A percentile compares a stretch with the other conserved stretches of the same genome.
phyloP scores from a whole-genome alignment of 768 basidiomycete species.

The Rhodotorula taiwanensis region DNA sequence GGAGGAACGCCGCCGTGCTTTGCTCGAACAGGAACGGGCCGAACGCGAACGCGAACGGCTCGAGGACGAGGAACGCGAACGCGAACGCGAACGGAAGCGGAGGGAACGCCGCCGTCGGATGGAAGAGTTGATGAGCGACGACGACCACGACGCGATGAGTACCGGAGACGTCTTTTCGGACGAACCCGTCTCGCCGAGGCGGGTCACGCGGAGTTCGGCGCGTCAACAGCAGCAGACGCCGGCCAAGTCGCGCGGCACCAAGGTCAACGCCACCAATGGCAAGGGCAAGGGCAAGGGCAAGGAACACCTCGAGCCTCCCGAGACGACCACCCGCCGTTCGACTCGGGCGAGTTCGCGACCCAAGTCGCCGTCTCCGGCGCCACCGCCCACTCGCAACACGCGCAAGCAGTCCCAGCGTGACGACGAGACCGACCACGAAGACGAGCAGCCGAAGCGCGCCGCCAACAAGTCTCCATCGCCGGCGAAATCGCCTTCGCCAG shows the following conservation, averaged over 20 bases:
- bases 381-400: background rate
- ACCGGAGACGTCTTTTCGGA: background rate
- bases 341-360: slow-evolving; percentile 16
- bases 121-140: slow-evolving; percentile 1
- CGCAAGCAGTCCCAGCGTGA: background rate
- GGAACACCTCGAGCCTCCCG: slow-evolving; percentile 24
- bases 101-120: slow-evolving; percentile 3
- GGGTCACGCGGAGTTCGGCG: background rate
- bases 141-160: slow-evolving; percentile 1
- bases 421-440: background rate
- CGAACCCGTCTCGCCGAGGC: background rate
- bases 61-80: slow-evolving; percentile 23
- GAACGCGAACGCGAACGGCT: slow-evolving; percentile 20
- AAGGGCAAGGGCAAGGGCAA: slow-evolving; percentile 6
- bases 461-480: slow-evolving; percentile 2
- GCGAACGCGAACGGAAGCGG: slow-evolving; percentile 2
- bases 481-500: slow-evolving; percentile 4
- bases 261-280: too few species aligned
- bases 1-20: slow-evolving; percentile 24
- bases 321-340: slow-evolving; percentile 10
- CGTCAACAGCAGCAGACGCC: background rate
- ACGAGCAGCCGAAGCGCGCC: background rate
- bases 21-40: slow-evolving; percentile 25
- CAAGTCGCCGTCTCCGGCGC: slow-evolving; percentile 23
- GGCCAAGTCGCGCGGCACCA: too few species aligned